Base-by-base conservation (phyloP, 1,139 yeast genomes). In the Taphrina wiesneri region DNA sequence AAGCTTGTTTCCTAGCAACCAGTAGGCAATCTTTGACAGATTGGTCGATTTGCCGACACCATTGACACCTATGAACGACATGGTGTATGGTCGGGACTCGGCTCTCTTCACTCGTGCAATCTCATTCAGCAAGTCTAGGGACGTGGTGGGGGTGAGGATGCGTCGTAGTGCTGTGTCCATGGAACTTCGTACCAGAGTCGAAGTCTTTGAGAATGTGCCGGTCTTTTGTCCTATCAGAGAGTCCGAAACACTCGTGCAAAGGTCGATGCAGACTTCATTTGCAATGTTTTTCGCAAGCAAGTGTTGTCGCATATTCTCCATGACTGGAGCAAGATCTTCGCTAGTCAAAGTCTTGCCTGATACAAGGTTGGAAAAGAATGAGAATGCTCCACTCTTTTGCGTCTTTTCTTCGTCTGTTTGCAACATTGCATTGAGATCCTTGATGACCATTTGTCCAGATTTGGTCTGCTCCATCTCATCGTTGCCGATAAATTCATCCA, bases 11-110 rank as follows among this genome's bases (percentile, higher is more conserved):
- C 92, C 97, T 67, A 93, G 78, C 64, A 93, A 81, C 99, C 99
- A 93, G 75, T 90, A 95, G 0, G 97, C 99, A 67, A 93, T 79
- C 77, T 92, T 93, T 46, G 98, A 96, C 69, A 93, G 80, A 73
- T 91, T 95, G 2, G 99, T 95, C 0, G 97, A 92, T 76, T 95
- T 93, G 30, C 99, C 99, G 41, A 93, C 99, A 54, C 99, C 99
- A 75, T 93, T 93, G 28, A 93, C 99, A 39, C 99, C 99, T 36
- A 93, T 99, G 21, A 93, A 95, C 0, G 98, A 91, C 67, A 93
- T 90, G 17, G 93, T 97, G 72, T 90, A 93, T 0, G 99, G 98
- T 2, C 78, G 71, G 23, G 74, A 74, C 45, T 67, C 66, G 32
- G 56, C 51, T 2, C 69, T 32, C n/a, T 74, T 74, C 41, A 80